Conservation (phyloP, 208 protist genomes). For the Leptomonas pyrrhocoris region DNA sequence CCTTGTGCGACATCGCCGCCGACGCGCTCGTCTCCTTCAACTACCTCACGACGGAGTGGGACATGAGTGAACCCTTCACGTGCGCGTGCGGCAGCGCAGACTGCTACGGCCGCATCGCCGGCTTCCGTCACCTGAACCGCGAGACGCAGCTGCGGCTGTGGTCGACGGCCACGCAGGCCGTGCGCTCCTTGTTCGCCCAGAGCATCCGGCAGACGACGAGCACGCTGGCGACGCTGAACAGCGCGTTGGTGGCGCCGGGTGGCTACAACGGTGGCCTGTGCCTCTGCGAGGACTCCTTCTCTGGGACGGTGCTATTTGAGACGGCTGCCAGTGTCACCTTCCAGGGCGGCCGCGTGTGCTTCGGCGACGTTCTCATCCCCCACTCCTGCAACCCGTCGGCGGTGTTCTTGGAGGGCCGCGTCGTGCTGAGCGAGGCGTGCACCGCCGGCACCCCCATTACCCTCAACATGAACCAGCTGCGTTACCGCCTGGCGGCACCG, state of each 20-base stretch:
- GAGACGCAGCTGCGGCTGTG: slow-evolving; percentile 65
- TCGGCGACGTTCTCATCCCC: slow-evolving; percentile 64
- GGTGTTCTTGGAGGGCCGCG: slow-evolving; percentile 53
- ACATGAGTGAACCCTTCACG: slow-evolving; percentile 80
- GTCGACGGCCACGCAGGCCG: slow-evolving; percentile 53
- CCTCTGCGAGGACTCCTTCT: slow-evolving; percentile 52
- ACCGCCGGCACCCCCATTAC: slow-evolving; percentile 52
- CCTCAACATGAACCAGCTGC: slow-evolving; percentile 80
- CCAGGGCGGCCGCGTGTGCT: slow-evolving; percentile 37
- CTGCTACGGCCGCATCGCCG: slow-evolving; percentile 70
- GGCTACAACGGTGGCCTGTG: slow-evolving; percentile 43
- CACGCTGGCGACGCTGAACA: slow-evolving; percentile 59
- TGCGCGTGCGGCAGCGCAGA: slow-evolving; percentile 63
- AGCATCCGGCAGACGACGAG: slow-evolving; percentile 46
- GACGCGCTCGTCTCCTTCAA: too few relatives aligned
- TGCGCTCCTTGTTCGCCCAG: slow-evolving; percentile 66
- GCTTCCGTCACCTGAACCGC: slow-evolving; percentile 64
- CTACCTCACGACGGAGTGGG: slow-evolving; percentile 90
- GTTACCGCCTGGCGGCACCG: slow-evolving; percentile 40
- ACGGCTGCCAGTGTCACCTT: slow-evolving; percentile 29
- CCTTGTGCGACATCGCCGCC: slow-evolving; percentile 56
- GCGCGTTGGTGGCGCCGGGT: slow-evolving; percentile 43
- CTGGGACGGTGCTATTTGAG: slow-evolving; percentile 71
- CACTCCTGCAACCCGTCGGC: slow-evolving; percentile 77
- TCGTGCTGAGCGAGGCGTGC: slow-evolving; percentile 57